Percentiles rank a stretch among this genome's conserved stretches.
These are phyloP conservation scores for Silybum marianum DNA, from an alignment of 129 eudicot species.

Conservation along the genomic window DNA sequence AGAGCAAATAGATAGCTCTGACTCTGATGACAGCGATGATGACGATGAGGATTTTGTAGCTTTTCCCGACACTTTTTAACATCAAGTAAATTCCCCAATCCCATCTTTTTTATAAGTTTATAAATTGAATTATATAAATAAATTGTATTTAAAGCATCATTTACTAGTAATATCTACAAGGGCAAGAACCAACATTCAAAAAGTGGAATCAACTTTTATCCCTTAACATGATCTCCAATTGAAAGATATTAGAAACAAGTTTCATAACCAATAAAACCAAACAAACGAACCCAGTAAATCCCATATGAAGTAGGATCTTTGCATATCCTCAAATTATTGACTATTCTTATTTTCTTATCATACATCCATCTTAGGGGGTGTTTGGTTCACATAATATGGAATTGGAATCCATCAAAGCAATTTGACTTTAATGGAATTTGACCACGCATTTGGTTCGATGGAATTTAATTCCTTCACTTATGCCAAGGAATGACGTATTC, in stretches of 20 bases:
- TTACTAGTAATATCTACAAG: constrained; percentile 65
- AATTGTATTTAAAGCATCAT: background rate
- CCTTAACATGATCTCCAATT: constrained; percentile 47
- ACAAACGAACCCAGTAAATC: background rate
- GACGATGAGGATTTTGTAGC: constrained; percentile 38
- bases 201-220: constrained; percentile 64
- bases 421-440: no score
- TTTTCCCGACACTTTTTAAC: constrained; percentile 13
- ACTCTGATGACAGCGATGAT: constrained; percentile 18
- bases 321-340: constrained; percentile 58
- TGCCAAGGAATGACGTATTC: no score
- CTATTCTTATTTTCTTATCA: constrained; percentile 32
- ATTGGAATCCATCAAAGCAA: no score
- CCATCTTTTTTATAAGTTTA: constrained; percentile 4
- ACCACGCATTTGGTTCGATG: no score
- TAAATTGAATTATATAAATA: constrained; percentile 20
- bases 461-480: no score
- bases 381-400: no score
- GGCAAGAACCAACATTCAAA: constrained; percentile 40
- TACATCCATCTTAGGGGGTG: constrained; percentile 29
- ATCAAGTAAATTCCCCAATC: constrained; percentile 3
- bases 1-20: constrained; percentile 8
- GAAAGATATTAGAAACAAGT: constrained; percentile 51
- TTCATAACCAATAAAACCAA: constrained; percentile 40
- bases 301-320: constrained; percentile 19